Percentiles rank a stretch among this genome's conserved stretches.
Conservation (phyloP, 2,329 filamentous ascomycete species). For the Alternaria triticimaculans region DNA sequence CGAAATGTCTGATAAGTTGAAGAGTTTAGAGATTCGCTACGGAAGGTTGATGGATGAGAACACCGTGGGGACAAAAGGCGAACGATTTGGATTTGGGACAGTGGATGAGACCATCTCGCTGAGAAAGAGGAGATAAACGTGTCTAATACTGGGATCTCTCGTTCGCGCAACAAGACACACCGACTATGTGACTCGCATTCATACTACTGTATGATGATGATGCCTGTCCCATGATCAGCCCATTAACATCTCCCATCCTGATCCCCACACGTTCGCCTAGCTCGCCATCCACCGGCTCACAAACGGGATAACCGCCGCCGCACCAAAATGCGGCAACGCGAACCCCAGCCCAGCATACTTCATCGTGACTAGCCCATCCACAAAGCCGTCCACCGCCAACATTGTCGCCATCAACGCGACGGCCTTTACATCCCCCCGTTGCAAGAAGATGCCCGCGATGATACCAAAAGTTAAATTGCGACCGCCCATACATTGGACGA, state of each 20-base stretch:
- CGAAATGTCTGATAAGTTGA: not conserved
- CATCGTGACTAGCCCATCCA: constrained; percentile 19
- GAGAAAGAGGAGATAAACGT: no score
- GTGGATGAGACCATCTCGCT: not conserved
- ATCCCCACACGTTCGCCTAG: not conserved
- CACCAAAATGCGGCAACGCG: constrained; percentile 19
- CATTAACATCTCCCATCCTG: not conserved
- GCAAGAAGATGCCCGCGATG: constrained; percentile 14
- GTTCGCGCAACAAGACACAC: not conserved
- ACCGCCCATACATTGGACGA: constrained; percentile 26
- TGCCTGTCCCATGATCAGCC: not conserved
- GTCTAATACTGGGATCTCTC: no score
- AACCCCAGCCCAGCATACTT: constrained; percentile 12
- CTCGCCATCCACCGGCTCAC: constrained; percentile 20
- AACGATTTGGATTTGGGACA: not conserved
- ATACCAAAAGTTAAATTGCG: constrained; percentile 23
- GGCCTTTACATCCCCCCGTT: constrained; percentile 7
- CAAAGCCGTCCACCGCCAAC: constrained; percentile 16
- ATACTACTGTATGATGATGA: not conserved
- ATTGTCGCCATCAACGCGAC: constrained; percentile 18
- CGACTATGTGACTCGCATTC: not conserved
- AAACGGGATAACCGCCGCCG: constrained; percentile 18
- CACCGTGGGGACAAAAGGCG: not conserved
- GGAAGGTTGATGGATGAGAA: not conserved
- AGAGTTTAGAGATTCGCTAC: not conserved